A percentile compares a stretch with the other conserved stretches of the same genome.
phyloP scores from a whole-genome alignment of 2,329 filamentous ascomycete genomes.

The Microcyclospora pomicola region DNA sequence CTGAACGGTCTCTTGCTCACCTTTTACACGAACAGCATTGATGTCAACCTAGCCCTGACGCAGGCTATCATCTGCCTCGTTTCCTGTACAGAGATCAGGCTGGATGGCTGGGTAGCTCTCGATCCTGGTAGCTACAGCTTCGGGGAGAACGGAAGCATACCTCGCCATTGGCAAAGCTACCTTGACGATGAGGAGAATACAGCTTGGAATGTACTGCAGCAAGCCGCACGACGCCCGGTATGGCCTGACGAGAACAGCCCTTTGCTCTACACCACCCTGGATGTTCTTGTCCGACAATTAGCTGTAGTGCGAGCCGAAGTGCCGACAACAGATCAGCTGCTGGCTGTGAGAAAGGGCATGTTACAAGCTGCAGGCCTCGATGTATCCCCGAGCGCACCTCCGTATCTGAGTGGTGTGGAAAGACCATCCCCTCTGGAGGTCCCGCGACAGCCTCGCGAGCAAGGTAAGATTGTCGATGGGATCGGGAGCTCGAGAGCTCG shows the following conservation, averaged over 20 bases:
- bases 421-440: slow-evolving; percentile 5
- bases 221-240: slow-evolving; percentile 22
- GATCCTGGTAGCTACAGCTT: slow-evolving; percentile 10
- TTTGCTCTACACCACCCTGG: slow-evolving; percentile 29
- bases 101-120: slow-evolving; percentile 80
- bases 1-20: slow-evolving; percentile 50
- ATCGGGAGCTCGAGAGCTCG: background rate
- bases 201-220: slow-evolving; percentile 11
- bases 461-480: background rate
- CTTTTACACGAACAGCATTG: slow-evolving; percentile 82
- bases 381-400: slow-evolving; percentile 11
- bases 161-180: slow-evolving; percentile 18
- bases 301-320: slow-evolving; percentile 29
- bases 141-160: slow-evolving; percentile 23
- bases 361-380: slow-evolving; percentile 34
- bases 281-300: slow-evolving; percentile 29
- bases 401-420: slow-evolving; percentile 10
- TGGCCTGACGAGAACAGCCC: slow-evolving; percentile 26
- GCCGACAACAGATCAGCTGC: slow-evolving; percentile 33
- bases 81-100: slow-evolving; percentile 67
- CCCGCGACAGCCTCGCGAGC: background rate
- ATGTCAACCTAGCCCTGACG: slow-evolving; percentile 79
- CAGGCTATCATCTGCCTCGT: slow-evolving; percentile 71
- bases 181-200: slow-evolving; percentile 24
- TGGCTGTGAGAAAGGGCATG: slow-evolving; percentile 35